phyloP scores from a whole-genome alignment of 73 alveolate genomes.

The Tetrahymena elliotti region DNA sequence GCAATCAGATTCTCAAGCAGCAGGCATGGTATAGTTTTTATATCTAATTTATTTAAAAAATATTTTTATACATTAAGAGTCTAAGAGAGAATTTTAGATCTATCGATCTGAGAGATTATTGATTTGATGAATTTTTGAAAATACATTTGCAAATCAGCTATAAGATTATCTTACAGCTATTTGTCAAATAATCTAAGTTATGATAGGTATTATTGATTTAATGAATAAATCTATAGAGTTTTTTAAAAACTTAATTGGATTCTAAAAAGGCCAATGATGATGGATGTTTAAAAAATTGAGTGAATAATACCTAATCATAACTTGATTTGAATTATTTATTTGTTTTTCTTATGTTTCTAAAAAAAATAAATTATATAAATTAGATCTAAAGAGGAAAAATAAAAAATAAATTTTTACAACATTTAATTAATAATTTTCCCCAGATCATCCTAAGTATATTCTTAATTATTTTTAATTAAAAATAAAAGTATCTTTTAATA shows the following conservation, averaged over 20 bases:
- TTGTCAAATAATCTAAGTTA: not conserved
- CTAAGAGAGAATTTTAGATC: not conserved
- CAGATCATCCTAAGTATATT: too few relatives aligned
- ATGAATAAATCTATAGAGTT: not conserved
- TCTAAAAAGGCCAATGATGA: not conserved
- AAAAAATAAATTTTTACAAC: too few relatives aligned
- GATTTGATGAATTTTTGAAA: not conserved
- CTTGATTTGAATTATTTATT: not conserved
- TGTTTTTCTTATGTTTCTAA: not conserved
- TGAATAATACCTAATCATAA: not conserved
- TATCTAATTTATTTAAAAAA: not conserved
- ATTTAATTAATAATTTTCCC: too few relatives aligned
- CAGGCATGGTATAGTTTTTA: not conserved
- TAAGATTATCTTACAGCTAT: not conserved
- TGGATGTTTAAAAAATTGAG: not conserved
- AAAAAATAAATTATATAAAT: too few relatives aligned
- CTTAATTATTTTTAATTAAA: too few relatives aligned
- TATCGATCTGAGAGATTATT: not conserved
- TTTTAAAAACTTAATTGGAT: not conserved
- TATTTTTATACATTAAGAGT: not conserved
- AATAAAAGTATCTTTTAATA: too few relatives aligned
- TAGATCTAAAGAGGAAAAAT: not conserved
- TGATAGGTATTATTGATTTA: not conserved
- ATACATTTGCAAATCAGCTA: not conserved
- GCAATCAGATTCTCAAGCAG: slow-evolving; percentile 2